phyloP scores from a whole-genome alignment of 1,284 basidiomycete species.

The Trichosporon sp. region DNA sequence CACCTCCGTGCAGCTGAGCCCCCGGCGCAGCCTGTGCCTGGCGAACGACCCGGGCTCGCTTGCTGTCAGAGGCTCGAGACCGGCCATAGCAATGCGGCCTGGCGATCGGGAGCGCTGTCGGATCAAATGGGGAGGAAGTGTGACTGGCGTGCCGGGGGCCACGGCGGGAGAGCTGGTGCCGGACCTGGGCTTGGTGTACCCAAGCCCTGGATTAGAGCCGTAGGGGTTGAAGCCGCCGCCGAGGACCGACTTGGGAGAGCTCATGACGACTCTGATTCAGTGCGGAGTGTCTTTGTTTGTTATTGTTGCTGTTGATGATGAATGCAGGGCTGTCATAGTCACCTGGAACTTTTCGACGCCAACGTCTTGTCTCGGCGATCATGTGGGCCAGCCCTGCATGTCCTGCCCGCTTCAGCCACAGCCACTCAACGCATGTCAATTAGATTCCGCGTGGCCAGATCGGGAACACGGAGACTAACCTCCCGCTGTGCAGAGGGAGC shows the following conservation, averaged over 20 bases:
- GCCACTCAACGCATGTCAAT: not conserved
- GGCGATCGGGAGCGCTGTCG: constrained; percentile 1
- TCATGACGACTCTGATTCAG: constrained; percentile 11
- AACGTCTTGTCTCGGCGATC: not conserved
- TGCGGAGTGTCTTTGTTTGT: too few relatives aligned
- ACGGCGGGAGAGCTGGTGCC: not conserved
- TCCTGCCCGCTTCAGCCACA: not conserved
- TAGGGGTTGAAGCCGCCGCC: constrained; percentile 27
- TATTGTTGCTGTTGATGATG: not conserved
- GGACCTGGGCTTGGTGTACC: constrained; percentile 26
- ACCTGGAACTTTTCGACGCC: constrained; percentile 5
- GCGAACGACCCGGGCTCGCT: constrained; percentile 19
- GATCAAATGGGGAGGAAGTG: constrained; percentile 8
- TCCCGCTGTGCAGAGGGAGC: not conserved
- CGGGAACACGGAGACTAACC: not conserved
- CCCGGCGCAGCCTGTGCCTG: constrained; percentile 27
- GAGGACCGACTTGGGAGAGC: constrained; percentile 21
- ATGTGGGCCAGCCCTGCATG: not conserved
- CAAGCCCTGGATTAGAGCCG: constrained; percentile 17
- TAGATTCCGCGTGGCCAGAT: constrained; percentile 1
- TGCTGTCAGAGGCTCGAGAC: not conserved
- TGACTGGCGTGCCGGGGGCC: not conserved
- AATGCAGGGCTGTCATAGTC: not conserved
- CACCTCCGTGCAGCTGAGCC: constrained; percentile 24
- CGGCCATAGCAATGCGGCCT: constrained; percentile 1